Evolutionary conservation across 106 monocot genomes (phyloP).

Genomic region (Apostasia ramifera): DNA sequence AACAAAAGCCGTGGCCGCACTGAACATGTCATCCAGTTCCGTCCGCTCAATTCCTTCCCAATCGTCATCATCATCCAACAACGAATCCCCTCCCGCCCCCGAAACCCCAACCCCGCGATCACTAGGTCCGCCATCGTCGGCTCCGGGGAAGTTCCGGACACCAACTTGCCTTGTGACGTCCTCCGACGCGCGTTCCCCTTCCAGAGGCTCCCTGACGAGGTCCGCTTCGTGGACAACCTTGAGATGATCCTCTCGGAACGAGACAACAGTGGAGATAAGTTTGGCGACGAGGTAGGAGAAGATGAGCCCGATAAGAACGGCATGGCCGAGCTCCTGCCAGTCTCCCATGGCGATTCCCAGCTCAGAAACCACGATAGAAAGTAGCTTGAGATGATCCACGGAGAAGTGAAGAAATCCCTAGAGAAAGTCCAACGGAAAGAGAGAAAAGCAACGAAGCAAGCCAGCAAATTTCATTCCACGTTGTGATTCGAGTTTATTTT

Average conservation of each 20-base stretch:
- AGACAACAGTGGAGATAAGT: conserved; percentile 90
- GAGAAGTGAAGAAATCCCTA: too few species aligned
- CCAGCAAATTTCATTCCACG: too few species aligned
- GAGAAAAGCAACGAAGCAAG: too few species aligned
- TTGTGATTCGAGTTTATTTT: too few species aligned
- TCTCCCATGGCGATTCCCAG: conserved; percentile 50
- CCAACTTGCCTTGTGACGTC: neutral
- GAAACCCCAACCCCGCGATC: conserved; percentile 1
- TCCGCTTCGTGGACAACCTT: conserved; percentile 37
- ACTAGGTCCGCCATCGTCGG: neutral
- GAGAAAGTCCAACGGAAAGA: too few species aligned
- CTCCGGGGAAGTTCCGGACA: neutral
- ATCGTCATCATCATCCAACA: conserved; percentile 37
- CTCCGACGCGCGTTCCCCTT: neutral
- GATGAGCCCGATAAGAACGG: conserved; percentile 65
- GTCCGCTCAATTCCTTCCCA: conserved; percentile 99
- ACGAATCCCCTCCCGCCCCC: neutral
- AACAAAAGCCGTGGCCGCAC: conserved; percentile 83
- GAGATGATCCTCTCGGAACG: conserved; percentile 73
- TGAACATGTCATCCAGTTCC: conserved; percentile 88
- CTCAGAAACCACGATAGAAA: neutral
- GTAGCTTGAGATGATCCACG: too few species aligned
- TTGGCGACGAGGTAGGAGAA: conserved; percentile 94
- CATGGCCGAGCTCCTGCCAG: conserved; percentile 88
- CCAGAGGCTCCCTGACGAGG: neutral